Percentiles rank a stretch among this genome's conserved stretches.
Evolutionary conservation across 2,329 filamentous ascomycete genomes (phyloP).

Genomic region (Microdochium paspali): DNA sequence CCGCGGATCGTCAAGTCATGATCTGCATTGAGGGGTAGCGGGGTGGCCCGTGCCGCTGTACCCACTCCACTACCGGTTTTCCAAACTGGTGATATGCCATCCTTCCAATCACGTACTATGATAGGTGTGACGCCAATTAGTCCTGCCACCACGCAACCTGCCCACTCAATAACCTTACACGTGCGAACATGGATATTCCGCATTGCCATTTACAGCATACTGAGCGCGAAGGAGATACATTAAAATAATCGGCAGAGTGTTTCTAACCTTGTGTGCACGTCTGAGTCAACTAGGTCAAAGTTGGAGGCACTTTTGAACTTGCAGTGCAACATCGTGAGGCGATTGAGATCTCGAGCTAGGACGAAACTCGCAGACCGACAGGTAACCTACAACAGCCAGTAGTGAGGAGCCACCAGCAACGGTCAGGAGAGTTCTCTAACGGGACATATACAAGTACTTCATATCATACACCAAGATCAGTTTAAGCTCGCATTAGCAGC

Average conservation of each 20-base stretch:
- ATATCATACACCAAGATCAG: background rate
- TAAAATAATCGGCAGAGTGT: no score
- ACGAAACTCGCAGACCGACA: background rate
- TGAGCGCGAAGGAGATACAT: background rate
- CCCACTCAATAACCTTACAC: background rate
- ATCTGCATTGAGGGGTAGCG: background rate
- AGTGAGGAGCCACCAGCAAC: background rate
- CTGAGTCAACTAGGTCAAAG: background rate
- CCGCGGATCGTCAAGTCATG: background rate
- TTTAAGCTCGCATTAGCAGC: background rate
- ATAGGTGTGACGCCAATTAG: background rate
- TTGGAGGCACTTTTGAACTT: background rate
- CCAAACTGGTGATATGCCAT: background rate
- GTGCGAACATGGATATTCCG: background rate
- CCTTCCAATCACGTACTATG: background rate
- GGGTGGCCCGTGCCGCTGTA: background rate
- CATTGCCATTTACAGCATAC: background rate
- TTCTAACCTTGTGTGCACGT: no score
- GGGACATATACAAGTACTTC: background rate
- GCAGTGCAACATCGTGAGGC: background rate
- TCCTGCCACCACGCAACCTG: background rate
- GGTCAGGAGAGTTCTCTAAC: background rate
- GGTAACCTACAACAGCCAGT: background rate
- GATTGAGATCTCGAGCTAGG: background rate
- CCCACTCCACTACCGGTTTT: background rate